A percentile compares a stretch with the other conserved stretches of the same genome.
Evolutionary conservation across 2,329 filamentous ascomycete species (phyloP).

Genomic region (Trichoderma breve): DNA sequence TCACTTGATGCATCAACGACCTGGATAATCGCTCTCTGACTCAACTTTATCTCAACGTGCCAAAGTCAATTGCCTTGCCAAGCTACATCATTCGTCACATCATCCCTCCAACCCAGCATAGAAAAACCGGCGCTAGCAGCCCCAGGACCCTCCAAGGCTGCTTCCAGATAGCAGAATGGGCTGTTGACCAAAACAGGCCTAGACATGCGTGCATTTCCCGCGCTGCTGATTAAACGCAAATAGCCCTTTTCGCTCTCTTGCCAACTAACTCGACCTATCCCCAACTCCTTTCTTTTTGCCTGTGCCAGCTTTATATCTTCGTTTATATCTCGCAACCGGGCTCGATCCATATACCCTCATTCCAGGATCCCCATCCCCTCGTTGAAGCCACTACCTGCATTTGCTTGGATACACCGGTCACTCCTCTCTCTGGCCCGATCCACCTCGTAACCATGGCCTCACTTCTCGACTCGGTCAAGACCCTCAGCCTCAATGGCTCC

Average conservation of each 20-base stretch:
- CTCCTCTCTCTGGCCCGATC: slow-evolving; percentile 15
- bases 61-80: neutral
- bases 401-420: slow-evolving; percentile 1
- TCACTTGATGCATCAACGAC: neutral
- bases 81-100: neutral
- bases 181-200: neutral
- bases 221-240: slow-evolving; percentile 1
- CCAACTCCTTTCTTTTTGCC: slow-evolving; percentile 11
- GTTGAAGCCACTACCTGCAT: neutral
- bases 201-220: slow-evolving; percentile 3
- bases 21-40: neutral
- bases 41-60: neutral
- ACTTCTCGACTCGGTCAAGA: slow-evolving; percentile 33
- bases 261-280: slow-evolving; percentile 14
- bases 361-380: slow-evolving; percentile 17
- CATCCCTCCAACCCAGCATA: no score
- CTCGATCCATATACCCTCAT: slow-evolving; percentile 11
- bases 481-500: slow-evolving; percentile 35
- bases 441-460: slow-evolving; percentile 25
- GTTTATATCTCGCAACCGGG: slow-evolving; percentile 1
- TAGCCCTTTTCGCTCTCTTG: neutral
- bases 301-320: slow-evolving; percentile 6
- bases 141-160: neutral
- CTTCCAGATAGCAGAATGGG: neutral
- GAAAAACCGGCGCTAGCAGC: neutral